phyloP scores from a whole-genome alignment of 306 rosid genomes.

The Lathyrus sativus region DNA sequence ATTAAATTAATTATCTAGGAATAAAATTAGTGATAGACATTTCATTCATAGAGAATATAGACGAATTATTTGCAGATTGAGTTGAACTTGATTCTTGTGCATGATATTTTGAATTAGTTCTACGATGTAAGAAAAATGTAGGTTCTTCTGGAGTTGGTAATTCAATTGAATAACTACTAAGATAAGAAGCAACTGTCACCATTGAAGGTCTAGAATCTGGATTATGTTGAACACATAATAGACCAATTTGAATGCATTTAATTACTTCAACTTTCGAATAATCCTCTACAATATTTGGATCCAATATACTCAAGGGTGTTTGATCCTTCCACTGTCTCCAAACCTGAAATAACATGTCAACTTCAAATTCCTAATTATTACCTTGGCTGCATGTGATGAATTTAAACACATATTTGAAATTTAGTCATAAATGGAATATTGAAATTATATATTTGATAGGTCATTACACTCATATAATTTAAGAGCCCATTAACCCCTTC shows the following conservation, averaged over 20 bases:
- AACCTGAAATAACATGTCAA: conserved; percentile 33
- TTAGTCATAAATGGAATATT: neutral
- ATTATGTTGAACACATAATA: conserved; percentile 52
- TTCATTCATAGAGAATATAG: neutral
- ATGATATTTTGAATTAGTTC: neutral
- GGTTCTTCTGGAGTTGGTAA: conserved; percentile 41
- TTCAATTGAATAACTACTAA: conserved; percentile 36
- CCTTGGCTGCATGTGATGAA: neutral
- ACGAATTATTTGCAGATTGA: neutral
- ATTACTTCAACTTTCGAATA: conserved; percentile 39
- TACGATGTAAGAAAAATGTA: neutral
- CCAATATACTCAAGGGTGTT: conserved; percentile 41
- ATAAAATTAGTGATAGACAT: neutral
- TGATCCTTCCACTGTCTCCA: conserved; percentile 48
- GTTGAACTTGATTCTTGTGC: neutral
- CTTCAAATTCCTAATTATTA: neutral
- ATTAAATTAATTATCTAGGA: neutral
- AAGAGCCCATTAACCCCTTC: conserved; percentile 5
- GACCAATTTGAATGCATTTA: conserved; percentile 48
- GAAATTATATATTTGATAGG: neutral
- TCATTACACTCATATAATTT: conserved; percentile 35
- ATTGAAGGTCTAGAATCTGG: conserved; percentile 50
- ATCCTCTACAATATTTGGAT: conserved; percentile 30
- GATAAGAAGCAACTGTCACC: conserved; percentile 33
- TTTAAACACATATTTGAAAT: neutral